Conservation (phyloP, 768 basidiomycete species). For the Dioszegia aurantiaca region DNA sequence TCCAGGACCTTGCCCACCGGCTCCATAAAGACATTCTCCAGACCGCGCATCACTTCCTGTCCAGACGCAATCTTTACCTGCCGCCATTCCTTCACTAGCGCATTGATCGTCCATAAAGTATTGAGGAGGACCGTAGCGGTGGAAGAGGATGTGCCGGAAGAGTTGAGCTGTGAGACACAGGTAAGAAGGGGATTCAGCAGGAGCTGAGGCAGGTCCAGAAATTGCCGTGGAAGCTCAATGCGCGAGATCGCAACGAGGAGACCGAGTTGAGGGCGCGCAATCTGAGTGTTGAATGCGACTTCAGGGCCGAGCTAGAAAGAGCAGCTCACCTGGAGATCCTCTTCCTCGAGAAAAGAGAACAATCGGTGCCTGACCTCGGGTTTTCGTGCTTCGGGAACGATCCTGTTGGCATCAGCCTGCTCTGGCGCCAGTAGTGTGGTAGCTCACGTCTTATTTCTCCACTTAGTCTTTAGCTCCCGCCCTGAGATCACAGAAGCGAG, state of each 20-base stretch:
- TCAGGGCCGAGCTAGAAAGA: background rate
- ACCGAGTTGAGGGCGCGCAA: conserved; percentile 47
- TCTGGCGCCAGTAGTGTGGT: background rate
- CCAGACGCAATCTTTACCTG: conserved; percentile 47
- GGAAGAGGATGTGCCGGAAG: conserved; percentile 21
- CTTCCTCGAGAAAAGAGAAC: conserved; percentile 49
- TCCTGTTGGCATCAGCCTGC: conserved; percentile 8
- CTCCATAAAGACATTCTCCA: conserved; percentile 35
- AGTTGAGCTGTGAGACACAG: conserved; percentile 31
- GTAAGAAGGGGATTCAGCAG: conserved; percentile 44
- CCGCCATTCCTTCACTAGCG: conserved; percentile 50
- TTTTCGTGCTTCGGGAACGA: conserved; percentile 46
- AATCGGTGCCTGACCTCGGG: conserved; percentile 43
- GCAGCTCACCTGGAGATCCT: conserved; percentile 32
- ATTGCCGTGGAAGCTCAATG: conserved; percentile 44
- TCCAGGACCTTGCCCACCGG: conserved; percentile 32
- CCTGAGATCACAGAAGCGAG: conserved; percentile 45
- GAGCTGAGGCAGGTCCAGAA: conserved; percentile 43
- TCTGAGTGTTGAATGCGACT: conserved; percentile 23
- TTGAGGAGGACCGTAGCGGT: conserved; percentile 43
- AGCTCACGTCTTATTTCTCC: conserved; percentile 48
- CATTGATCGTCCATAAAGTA: conserved; percentile 50
- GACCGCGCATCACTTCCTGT: conserved; percentile 38
- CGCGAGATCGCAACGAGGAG: conserved; percentile 45
- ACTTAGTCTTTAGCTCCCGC: conserved; percentile 50